Conservation (phyloP, 371 early-diverging fungal species). For the Phascolomyces articulosus region DNA sequence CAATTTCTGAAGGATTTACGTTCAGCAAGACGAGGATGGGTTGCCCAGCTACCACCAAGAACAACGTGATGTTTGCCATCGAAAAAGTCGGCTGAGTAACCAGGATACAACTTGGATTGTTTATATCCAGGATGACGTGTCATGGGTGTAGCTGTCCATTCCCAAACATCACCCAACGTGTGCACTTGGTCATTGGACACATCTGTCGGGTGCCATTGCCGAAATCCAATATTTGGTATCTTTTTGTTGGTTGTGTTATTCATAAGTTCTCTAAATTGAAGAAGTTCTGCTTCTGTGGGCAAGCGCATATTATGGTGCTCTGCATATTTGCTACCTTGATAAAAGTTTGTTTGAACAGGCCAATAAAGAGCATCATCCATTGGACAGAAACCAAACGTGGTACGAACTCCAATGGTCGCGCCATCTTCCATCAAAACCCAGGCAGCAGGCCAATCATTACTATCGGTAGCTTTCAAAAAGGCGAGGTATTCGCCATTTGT, state of each 20-base stretch:
- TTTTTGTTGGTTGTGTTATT: constrained; percentile 15
- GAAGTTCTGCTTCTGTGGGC: constrained; percentile 71
- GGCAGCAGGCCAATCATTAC: constrained; percentile 38
- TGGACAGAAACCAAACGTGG: constrained; percentile 68
- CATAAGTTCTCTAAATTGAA: constrained; percentile 28
- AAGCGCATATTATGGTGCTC: constrained; percentile 54
- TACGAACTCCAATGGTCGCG: constrained; percentile 58
- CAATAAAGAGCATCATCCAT: constrained; percentile 57
- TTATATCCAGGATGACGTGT: constrained; percentile 61
- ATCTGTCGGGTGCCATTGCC: constrained; percentile 64
- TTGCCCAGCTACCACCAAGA: constrained; percentile 88
- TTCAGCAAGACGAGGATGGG: constrained; percentile 76
- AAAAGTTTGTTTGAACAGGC: constrained; percentile 78
- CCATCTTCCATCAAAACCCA: constrained; percentile 43
- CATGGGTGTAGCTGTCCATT: constrained; percentile 79
- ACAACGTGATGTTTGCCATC: constrained; percentile 85
- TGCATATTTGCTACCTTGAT: constrained; percentile 74
- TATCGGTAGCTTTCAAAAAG: constrained; percentile 49
- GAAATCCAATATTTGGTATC: constrained; percentile 61
- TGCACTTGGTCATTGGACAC: constrained; percentile 43
- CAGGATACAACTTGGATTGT: constrained; percentile 77
- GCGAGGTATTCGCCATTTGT: constrained; percentile 77
- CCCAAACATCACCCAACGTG: constrained; percentile 78
- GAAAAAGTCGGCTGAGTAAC: constrained; percentile 90
- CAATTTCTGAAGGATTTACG: constrained; percentile 84